These are phyloP conservation scores for Huntiella bhutanensis DNA, from an alignment of 2,329 filamentous ascomycete species.

Conservation along the genomic window DNA sequence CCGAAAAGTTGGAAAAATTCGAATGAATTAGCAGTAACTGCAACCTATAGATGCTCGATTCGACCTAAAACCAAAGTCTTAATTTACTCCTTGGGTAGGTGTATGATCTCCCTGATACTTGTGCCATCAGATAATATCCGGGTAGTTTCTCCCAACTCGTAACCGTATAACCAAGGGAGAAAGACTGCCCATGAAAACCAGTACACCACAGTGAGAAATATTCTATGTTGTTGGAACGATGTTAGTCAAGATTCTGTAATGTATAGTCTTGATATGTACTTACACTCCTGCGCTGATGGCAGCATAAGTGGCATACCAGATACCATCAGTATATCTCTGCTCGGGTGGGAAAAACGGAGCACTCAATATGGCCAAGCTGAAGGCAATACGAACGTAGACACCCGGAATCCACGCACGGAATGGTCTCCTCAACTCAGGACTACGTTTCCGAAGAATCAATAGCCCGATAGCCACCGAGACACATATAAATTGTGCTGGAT, in stretches of 20 bases:
- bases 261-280: slow-evolving; percentile 16
- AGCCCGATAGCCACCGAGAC: slow-evolving; percentile 39
- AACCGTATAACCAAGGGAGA: slow-evolving; percentile 39
- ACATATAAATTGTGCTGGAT: slow-evolving; percentile 42
- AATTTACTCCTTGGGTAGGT: slow-evolving; percentile 10
- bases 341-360: slow-evolving; percentile 44
- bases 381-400: slow-evolving; percentile 32
- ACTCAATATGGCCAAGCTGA: slow-evolving; percentile 35
- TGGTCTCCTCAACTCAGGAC: slow-evolving; percentile 41
- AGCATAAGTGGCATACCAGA: slow-evolving; percentile 36
- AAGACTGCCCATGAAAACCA: slow-evolving; percentile 50
- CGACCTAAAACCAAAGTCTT: background rate
- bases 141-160: slow-evolving; percentile 41
- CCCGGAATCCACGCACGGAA: slow-evolving; percentile 47
- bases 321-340: slow-evolving; percentile 23
- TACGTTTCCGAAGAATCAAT: slow-evolving; percentile 37
- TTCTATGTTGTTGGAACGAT: slow-evolving; percentile 19
- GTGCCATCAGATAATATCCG: slow-evolving; percentile 47
- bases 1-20: no score
- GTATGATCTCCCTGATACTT: slow-evolving; percentile 38
- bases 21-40: no score
- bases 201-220: slow-evolving; percentile 40
- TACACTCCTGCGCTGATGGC: slow-evolving; percentile 34
- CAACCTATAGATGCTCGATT: no score
- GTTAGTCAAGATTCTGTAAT: background rate